Percentiles rank a stretch among this genome's conserved stretches.
Conservation (phyloP, 352 stramenopile species). For the Globisporangium cylindrosporum region DNA sequence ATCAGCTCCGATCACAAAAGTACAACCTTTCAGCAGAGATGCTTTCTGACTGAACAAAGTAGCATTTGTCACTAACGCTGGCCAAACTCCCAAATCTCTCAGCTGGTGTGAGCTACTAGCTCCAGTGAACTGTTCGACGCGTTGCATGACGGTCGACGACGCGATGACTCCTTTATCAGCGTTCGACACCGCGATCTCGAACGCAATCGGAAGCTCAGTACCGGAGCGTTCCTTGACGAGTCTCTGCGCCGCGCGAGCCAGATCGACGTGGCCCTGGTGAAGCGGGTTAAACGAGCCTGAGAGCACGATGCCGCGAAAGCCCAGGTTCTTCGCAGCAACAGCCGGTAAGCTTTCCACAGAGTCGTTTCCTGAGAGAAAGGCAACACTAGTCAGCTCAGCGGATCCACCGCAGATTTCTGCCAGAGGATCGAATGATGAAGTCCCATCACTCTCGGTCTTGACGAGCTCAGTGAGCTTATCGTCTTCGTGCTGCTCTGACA, state of each 20-base stretch:
- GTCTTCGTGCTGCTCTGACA: conserved; percentile 24
- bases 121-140: conserved; percentile 56
- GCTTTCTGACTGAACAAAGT: conserved; percentile 85
- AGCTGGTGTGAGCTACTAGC: background rate
- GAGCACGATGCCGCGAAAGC: conserved; percentile 61
- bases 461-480: conserved; percentile 29
- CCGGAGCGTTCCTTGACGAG: conserved; percentile 31
- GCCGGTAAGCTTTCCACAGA: background rate
- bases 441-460: background rate
- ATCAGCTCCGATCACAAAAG: conserved; percentile 88
- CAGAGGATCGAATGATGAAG: conserved; percentile 19
- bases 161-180: conserved; percentile 75
- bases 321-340: conserved; percentile 31
- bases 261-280: conserved; percentile 66
- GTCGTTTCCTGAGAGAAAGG: conserved; percentile 36
- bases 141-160: conserved; percentile 30
- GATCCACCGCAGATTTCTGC: conserved; percentile 26
- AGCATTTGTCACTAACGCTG: conserved; percentile 76
- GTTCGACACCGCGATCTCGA: conserved; percentile 77
- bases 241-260: conserved; percentile 46
- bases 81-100: conserved; percentile 32
- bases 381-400: conserved; percentile 34
- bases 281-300: conserved; percentile 85
- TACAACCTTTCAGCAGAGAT: conserved; percentile 61
- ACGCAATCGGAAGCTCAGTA: conserved; percentile 43